Base-by-base conservation (phyloP, 2,329 filamentous ascomycete species). In the Penicillium verrucosum region DNA sequence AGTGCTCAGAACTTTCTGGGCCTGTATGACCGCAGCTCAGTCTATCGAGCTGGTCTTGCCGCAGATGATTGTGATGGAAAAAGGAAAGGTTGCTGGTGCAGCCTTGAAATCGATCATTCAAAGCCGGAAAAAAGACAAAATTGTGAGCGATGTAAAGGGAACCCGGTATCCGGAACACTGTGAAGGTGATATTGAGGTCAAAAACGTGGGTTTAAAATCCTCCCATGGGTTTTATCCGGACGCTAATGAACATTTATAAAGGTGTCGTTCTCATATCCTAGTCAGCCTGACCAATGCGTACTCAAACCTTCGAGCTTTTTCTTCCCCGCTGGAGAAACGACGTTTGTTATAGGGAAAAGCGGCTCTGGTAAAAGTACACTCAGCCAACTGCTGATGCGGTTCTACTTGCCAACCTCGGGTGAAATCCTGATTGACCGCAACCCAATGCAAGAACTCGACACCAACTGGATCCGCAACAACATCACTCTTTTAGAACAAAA, bases 341-440 rank as follows among this genome's bases (percentile, higher is more conserved):
- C 86, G 0, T 97, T 94, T 67, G 80, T 97, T 2, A 84, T 97
- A 48, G 94, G 93, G 0, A 83, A 82, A 65, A 96, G 91, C 67
- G 94, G 94, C 0, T 96, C 90, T 2, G 93, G 93, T 0, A 97
- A 97, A 72, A 96, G 91, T 64, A 97, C 93, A 0, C 69, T 97
- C 1, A 87, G 88, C 1, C 91, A 90, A 68, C 80, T 97, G 0
- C 79, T 97, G 0, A 80, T 92, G 49, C 84, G 87, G 12, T 89
- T 95, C 64, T 96, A 97, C 68, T 78, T 83, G 7, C 84, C 89
- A 0, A 72, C 76, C 0, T 76, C 76, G 0, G 93, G 92, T 0
- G 72, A 82, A 0, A 86, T 97, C 16, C 70, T 81, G 0, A 76
- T 97, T 10, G 91, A 96, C 66, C 85, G 83, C 0, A 70, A 81